Evolutionary conservation across 31 red algal genomes (phyloP).

Genomic region (Asparagopsis taxiformis): DNA sequence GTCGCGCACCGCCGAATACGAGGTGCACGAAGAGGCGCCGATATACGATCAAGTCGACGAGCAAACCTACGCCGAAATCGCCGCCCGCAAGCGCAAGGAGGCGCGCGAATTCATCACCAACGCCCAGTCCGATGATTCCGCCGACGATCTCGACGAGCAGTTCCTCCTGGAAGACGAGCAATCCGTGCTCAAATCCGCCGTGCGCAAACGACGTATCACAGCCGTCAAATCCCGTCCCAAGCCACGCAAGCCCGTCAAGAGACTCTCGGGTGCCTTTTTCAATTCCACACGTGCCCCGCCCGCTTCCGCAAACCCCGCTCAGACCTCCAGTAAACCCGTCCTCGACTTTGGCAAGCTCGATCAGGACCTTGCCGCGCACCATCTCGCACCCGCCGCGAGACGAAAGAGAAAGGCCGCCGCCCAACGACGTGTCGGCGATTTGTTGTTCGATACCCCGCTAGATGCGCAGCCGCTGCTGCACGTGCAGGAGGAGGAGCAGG

Average conservation of each 20-base stretch:
- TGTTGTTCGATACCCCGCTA: conserved; percentile 43
- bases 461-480: neutral
- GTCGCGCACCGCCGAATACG: conserved; percentile 60
- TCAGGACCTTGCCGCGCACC: conserved; percentile 30
- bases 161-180: conserved; percentile 64
- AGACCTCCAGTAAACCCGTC: conserved; percentile 11
- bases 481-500: neutral
- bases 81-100: conserved; percentile 56
- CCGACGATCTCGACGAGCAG: conserved; percentile 37
- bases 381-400: conserved; percentile 18
- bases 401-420: conserved; percentile 28
- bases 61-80: conserved; percentile 55
- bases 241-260: conserved; percentile 19
- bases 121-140: conserved; percentile 16
- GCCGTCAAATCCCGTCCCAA: conserved; percentile 10
- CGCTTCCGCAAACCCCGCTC: neutral
- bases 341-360: conserved; percentile 46
- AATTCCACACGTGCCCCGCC: conserved; percentile 21
- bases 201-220: conserved; percentile 4
- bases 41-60: conserved; percentile 93
- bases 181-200: conserved; percentile 11
- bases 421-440: conserved; percentile 40
- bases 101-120: conserved; percentile 73
- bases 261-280: conserved; percentile 45
- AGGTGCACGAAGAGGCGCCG: conserved; percentile 67